Evolutionary conservation across 164 flowering plant genomes (phyloP).

Genomic region (Amborella trichopoda): DNA sequence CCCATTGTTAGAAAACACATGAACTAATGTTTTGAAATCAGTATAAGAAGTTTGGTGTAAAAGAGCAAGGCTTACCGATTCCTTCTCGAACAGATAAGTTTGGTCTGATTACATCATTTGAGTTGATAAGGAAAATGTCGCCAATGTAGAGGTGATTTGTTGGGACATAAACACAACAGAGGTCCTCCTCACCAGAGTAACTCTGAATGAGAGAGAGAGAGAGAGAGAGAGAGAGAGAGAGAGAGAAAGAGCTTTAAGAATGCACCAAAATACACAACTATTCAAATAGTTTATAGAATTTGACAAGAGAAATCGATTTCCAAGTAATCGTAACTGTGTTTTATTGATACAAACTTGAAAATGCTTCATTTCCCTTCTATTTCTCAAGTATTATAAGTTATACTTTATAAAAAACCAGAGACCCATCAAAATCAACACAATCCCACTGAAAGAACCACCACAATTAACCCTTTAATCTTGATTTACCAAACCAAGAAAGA

Average conservation of each 20-base stretch:
- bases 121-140: slow-evolving; percentile 53
- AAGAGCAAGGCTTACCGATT: slow-evolving; percentile 35
- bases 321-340: not conserved
- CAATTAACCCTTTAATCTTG: no score
- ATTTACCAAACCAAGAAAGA: no score
- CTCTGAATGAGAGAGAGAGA: slow-evolving; percentile 19
- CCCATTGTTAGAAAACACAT: not conserved
- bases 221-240: not conserved
- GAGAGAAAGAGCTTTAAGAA: not conserved
- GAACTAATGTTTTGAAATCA: no score
- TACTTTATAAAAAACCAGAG: no score
- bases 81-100: slow-evolving; percentile 72
- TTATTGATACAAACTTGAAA: not conserved
- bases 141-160: slow-evolving; percentile 81
- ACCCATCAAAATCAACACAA: no score
- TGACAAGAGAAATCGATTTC: not conserved
- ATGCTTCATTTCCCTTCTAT: not conserved
- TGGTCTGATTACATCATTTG: slow-evolving; percentile 63
- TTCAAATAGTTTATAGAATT: no score
- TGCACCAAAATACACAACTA: not conserved
- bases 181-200: slow-evolving; percentile 59
- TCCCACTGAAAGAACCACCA: no score
- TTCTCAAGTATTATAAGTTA: no score
- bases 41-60: no score
- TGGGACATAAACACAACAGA: slow-evolving; percentile 69